Base-by-base conservation (phyloP, 768 basidiomycete genomes). In the Scleroderma citrinum region DNA sequence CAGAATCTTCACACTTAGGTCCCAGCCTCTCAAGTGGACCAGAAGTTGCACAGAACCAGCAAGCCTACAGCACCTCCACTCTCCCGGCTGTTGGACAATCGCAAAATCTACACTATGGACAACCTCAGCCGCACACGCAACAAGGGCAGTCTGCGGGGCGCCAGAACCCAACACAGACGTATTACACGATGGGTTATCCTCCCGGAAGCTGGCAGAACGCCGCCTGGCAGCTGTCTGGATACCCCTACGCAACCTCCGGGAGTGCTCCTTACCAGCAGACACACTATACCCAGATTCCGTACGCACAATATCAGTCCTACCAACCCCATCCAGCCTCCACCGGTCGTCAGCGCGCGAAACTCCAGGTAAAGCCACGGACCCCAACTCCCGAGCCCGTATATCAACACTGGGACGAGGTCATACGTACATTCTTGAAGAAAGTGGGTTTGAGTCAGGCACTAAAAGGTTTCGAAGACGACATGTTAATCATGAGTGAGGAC, bases 391-490 rank as follows among this genome's bases (percentile, higher is more conserved):
- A 74, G n/a, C 71, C 72, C 5, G 63, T 71, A 7, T 77, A 73
- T 55, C 70, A 72, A 50, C 70, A 83, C 48, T 88, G 85, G 85
- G 83, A 87, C 50, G 66, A 71, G 20, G 73, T 74, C 11, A 54
- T 87, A 24, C 71, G 69, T 44, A 57, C 67, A 7, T 88, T 88
- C 50, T 59, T 88, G 52, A 59, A 64, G 13, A 69, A 75, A 38
- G 70, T 80, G 16, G 79, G 82, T 3, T 61, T 88, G 19, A 71
- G 65, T 1, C 82, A 87, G 57, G 72, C 84, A 0, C 56, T 80
- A 38, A 71, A 69, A 32, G 87, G 83, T 0, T 79, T 90, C 41
- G 80, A 85, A 55, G 65, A 72, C n/a, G 87, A 90, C 57, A 76
- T 88, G 69, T 59, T 88, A 5, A 74, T 86, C n/a, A 63, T 88